Base-by-base conservation (phyloP, 2,329 filamentous ascomycete species). In the Helotiales sp. region DNA sequence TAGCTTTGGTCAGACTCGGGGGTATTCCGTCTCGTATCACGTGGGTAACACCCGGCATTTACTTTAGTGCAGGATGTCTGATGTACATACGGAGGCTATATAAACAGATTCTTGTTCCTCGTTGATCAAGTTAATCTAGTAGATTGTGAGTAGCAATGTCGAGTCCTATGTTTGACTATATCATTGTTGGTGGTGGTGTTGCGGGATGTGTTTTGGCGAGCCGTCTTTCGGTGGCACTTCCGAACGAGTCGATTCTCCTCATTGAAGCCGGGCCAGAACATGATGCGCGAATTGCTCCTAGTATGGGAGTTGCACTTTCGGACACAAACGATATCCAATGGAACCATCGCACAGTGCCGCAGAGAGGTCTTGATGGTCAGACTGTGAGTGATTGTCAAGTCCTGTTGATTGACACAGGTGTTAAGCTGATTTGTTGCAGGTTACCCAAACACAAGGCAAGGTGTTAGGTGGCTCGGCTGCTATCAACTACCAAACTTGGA, bases 391-490 rank as follows among this genome's bases (percentile, higher is more conserved):
- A 3, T 46, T 6, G 25, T 31, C 13, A 51, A 13, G 24, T 51
- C 25, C 17, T 27, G 38, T n/a, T n/a, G n/a, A n/a, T n/a, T n/a
- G 38, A 44, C 12, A 19, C 38, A 19, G n/a, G 38, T 44, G n/a
- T 42, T 15, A 29, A 6, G 2, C 15, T 19, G 3, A 52, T 19
- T 29, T 12, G 2, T 4, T 15, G 9, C 17, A 46, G 38, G 24
- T 54, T 9, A 13, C 58, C 5, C 55, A 70, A n/a, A 67, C 69
- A 17, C 57, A 69, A 9, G 74, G 73, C 7, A 78, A 76, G 44
- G 73, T 70, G 0, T 65, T 80, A 1, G 74, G 76, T 1, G 77
- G 77, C 0, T 71, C 73, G 2, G 71, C 72, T 0, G 69, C 71
- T 1, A 74, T 75, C 31, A 79, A 79, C 56, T 51, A 58, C 54